Conservation (phyloP, 139 green algal genomes). For the Trebouxia sp. region DNA sequence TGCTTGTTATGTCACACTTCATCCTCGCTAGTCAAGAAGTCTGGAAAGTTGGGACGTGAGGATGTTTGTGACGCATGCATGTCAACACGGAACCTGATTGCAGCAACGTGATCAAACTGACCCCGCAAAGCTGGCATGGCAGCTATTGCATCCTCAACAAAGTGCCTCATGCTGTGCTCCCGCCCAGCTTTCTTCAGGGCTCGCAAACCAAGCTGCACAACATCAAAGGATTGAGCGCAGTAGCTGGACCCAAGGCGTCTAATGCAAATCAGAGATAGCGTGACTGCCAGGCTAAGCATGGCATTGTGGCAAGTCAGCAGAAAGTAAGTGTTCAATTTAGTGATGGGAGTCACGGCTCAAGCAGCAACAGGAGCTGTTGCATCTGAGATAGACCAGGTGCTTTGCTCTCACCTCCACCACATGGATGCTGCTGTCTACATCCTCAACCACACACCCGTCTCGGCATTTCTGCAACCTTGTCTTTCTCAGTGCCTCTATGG, state of each 20-base stretch:
- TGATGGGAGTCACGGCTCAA: too few relatives aligned
- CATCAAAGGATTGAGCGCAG: too few relatives aligned
- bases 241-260: too few relatives aligned
- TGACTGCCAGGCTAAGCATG: too few relatives aligned
- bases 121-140: not conserved
- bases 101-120: not conserved
- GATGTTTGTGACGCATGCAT: not conserved
- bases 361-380: too few relatives aligned
- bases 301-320: too few relatives aligned
- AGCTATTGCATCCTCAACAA: not conserved
- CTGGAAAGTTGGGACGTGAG: not conserved
- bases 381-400: not conserved
- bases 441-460: not conserved
- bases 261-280: too few relatives aligned
- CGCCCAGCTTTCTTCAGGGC: constrained; percentile 10
- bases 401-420: constrained; percentile 3
- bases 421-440: constrained; percentile 6
- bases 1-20: too few relatives aligned
- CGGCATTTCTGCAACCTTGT: not conserved
- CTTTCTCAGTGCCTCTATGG: not conserved
- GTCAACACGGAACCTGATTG: not conserved
- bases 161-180: constrained; percentile 12
- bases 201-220: constrained; percentile 2
- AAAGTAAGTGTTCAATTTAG: too few relatives aligned
- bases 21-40: constrained; percentile 13